Base-by-base conservation (phyloP, 2,329 filamentous ascomycete genomes). In the Fusarium pseudonygamai region DNA sequence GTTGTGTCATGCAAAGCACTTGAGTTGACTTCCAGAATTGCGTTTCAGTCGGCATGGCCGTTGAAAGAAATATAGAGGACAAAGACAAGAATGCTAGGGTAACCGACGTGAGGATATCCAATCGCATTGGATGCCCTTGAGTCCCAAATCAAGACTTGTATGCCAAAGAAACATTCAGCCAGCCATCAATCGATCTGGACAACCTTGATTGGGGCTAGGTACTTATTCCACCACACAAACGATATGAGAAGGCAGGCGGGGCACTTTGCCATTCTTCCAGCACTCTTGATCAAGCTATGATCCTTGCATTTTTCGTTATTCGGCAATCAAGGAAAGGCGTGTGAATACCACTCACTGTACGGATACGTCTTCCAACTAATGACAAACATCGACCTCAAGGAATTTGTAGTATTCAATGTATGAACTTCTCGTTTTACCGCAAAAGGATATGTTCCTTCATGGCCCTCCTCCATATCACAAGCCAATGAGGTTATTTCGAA, bases 221-320 rank as follows among this genome's bases (percentile, higher is more conserved):
- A 67, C 63, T 47, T 64, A 59, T 67, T 74, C 59, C 71, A 74
- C 68, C 59, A 57, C 56, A 60, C 56, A 60, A 62, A 61, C 43
- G 37, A 57, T 52, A 53, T 36, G 43, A 71, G 71, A 18, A 20
- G 16, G 34, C 34, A 36, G 36, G 36, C 60, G 68, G 72, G 72
- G 72, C 45, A 64, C 39, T 64, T 46, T 64, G 42, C 34, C 60
- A 43, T 73, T 71, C 39, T 58, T 58, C 37, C 40, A 49, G 49
- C 36, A 28, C 42, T 55, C 52, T 42, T 52, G 58, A 56, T 40
- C 61, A 64, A 45, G 58, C 36, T 39, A 60, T 42, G 45, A 71
- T 60, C 71, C 71, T 62, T 73, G 71, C 55, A 50, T 42, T 60
- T 60, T 56, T 47, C 24, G n/a, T 42, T 42, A 24, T 52, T 67